Percentiles rank a stretch among this genome's conserved stretches.
Conservation (phyloP, 2,329 filamentous ascomycete species). For the Cucurbitaria berberidis region DNA sequence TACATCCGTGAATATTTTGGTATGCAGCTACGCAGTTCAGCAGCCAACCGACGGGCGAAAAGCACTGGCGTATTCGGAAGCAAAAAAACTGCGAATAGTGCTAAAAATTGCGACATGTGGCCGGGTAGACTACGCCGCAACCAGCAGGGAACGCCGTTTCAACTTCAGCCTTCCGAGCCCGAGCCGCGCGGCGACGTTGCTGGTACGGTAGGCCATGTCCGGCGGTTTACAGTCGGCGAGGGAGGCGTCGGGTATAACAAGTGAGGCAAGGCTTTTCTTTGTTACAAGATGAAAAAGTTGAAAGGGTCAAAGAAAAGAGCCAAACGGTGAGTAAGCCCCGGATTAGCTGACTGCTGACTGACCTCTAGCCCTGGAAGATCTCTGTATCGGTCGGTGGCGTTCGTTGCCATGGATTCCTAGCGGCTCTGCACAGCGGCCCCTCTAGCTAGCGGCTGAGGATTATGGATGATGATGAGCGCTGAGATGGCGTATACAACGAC, state of each 20-base stretch:
- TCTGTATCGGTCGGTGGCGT: background rate
- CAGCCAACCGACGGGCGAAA: conserved; percentile 5
- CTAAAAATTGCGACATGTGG: conserved; percentile 24
- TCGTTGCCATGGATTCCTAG: background rate
- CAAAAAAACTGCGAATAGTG: background rate
- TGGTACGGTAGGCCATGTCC: conserved; percentile 6
- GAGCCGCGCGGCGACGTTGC: conserved; percentile 18
- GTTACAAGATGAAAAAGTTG: too few species aligned
- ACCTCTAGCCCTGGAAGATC: background rate
- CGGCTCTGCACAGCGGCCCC: background rate
- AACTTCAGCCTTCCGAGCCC: conserved; percentile 25
- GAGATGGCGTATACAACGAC: too few species aligned
- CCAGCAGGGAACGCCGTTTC: conserved; percentile 17
- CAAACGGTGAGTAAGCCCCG: background rate
- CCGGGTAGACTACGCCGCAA: conserved; percentile 19
- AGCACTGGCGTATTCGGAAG: background rate
- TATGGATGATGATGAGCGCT: background rate
- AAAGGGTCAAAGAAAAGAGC: background rate
- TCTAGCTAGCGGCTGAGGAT: background rate
- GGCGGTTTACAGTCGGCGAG: background rate
- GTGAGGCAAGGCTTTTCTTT: background rate
- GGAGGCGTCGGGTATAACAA: background rate
- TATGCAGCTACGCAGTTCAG: background rate
- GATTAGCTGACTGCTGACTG: background rate
- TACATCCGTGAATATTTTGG: background rate